Evolutionary conservation across 225 moss, liverwort and hornwort species (phyloP), one percentile per base, ranked within the genome.

Genomic region (Anthoceros angustus): DNA sequence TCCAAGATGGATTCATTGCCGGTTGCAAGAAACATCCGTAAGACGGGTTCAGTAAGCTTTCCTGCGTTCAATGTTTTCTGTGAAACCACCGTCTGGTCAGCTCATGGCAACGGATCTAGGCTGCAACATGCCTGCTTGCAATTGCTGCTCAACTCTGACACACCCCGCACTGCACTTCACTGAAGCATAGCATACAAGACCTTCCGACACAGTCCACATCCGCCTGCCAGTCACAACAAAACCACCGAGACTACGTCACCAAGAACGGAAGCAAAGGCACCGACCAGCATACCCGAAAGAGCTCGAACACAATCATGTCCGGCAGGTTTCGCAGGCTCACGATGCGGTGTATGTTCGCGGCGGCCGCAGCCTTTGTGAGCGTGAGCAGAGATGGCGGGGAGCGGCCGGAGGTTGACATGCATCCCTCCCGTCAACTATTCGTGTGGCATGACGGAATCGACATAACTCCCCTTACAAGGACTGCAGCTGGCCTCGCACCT

Each of bases 21-120:
- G 11, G 84, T 81, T 10, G 75, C 79, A 60, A 84, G 69, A 12
- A 84, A 84, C 81, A 84, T 64, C 40, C 69, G 75, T 76, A 84
- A 66, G 18, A 84, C 79, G 16, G 71, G 69, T 62, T 84, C 84
- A 15, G 81, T 84, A 43, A 84, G 79, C 71, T 84, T 84, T 6
- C 84, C 84, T 41, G 74, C 75, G 24, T 68, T 73, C 70, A 84
- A 46, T 6, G 77, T 77, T 48, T 72, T 41, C 74, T 82, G 72
- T 74, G 76, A 48, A 66, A 62, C 40, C 69, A n/a, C n/a, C 15
- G 38, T 4, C 2, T 46, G 9, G 46, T 15, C 45, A 18, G 21
- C 20, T 0, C 62, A 5, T 12, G 18, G 14, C 6, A 21, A 2
- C 0, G 39, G 6, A 14, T 5, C 2, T n/a, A 23, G 20, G 65